Evolutionary conservation across 148 eudicot species (phyloP).

Genomic region (Persicaria maculosa): DNA sequence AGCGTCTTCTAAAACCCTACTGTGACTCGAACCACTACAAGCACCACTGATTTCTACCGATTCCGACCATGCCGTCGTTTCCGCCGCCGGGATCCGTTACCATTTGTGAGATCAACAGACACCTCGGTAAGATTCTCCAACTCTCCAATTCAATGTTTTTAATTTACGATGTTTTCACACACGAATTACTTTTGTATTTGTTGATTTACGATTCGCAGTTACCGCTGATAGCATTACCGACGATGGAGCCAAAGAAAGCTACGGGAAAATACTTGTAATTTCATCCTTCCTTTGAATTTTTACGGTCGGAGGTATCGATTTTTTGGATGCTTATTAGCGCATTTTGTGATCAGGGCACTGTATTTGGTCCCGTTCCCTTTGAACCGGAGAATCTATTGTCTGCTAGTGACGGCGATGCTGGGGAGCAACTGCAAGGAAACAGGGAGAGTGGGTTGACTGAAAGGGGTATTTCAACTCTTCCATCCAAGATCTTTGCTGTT

Average conservation of each 20-base stretch:
- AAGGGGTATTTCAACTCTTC: constrained; percentile 32
- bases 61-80: constrained; percentile 56
- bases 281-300: neutral
- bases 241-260: constrained; percentile 61
- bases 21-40: neutral
- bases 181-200: neutral
- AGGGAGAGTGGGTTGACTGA: constrained; percentile 16
- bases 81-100: constrained; percentile 78
- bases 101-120: constrained; percentile 87
- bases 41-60: constrained; percentile 1
- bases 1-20: constrained; percentile 3
- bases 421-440: constrained; percentile 22
- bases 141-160: neutral
- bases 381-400: constrained; percentile 30
- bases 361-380: constrained; percentile 68
- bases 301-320: neutral
- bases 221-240: constrained; percentile 66
- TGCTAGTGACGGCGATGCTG: constrained; percentile 15
- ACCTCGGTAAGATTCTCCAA: constrained; percentile 37
- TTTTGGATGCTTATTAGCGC: neutral
- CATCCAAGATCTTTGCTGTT: constrained; percentile 25
- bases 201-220: constrained; percentile 28
- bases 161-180: neutral
- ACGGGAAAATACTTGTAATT: constrained; percentile 60
- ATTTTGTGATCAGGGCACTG: constrained; percentile 41